Percentiles rank a stretch among this genome's conserved stretches.
These are phyloP conservation scores for Zoysia pacifica DNA, from an alignment of 176 grass and related monocot species.

Conservation along the genomic window DNA sequence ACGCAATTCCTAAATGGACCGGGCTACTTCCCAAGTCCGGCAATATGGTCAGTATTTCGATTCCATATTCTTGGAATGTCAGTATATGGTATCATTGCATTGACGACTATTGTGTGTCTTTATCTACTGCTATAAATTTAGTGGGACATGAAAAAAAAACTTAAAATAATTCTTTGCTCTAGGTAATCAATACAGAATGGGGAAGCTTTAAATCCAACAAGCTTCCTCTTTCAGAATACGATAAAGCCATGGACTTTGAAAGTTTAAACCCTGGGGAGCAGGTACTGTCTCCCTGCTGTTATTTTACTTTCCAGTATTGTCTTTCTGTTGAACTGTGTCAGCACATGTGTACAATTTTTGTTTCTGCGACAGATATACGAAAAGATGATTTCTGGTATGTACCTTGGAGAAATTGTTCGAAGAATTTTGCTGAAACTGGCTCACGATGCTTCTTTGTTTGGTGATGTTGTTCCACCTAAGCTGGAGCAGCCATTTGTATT, in stretches of 20 bases:
- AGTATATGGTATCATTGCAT: constrained; percentile 5
- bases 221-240: constrained; percentile 81
- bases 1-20: constrained; percentile 69
- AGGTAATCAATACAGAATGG: constrained; percentile 97
- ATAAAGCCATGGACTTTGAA: constrained; percentile 78
- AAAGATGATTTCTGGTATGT: constrained; percentile 94
- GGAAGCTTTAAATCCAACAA: constrained; percentile 78
- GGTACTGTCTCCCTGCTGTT: constrained; percentile 30
- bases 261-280: constrained; percentile 92
- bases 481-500: constrained; percentile 75
- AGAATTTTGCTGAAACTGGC: constrained; percentile 83
- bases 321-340: neutral
- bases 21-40: constrained; percentile 51
- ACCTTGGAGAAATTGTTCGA: constrained; percentile 85
- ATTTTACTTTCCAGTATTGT: neutral
- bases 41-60: constrained; percentile 58
- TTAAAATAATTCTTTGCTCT: constrained; percentile 26
- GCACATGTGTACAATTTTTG: constrained; percentile 18
- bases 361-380: constrained; percentile 71
- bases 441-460: constrained; percentile 75
- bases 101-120: neutral
- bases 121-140: constrained; percentile 1
- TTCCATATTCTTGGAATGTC: constrained; percentile 2
- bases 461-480: constrained; percentile 76
- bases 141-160: neutral